Evolutionary conservation across 257 asterid species (phyloP).

Genomic region (Solanum lycopersicoides): DNA sequence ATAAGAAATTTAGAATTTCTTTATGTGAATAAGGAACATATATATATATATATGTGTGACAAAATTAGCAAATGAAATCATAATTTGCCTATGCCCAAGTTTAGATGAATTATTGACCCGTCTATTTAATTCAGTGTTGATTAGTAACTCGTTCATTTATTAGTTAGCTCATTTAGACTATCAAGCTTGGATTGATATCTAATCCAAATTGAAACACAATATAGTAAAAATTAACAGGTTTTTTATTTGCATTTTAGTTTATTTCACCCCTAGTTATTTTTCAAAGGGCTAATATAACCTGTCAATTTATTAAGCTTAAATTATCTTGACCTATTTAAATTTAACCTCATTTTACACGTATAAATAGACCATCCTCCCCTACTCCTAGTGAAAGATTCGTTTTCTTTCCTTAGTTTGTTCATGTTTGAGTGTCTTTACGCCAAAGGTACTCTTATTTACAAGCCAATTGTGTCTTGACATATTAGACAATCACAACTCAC

Average conservation of each 20-base stretch:
- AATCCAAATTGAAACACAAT: not conserved
- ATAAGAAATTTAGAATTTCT: not conserved
- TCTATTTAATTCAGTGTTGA: not conserved
- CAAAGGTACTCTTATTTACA: not conserved
- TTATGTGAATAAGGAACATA: not conserved
- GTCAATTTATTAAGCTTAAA: not conserved
- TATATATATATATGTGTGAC: no score
- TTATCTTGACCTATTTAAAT: not conserved
- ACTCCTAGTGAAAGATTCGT: not conserved
- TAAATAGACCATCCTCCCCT: not conserved
- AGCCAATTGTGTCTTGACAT: not conserved
- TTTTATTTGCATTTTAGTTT: not conserved
- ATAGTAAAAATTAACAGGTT: not conserved
- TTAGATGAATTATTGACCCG: not conserved
- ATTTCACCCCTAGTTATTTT: not conserved
- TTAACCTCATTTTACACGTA: not conserved
- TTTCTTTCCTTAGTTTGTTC: not conserved
- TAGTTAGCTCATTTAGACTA: not conserved
- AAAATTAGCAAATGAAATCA: not conserved
- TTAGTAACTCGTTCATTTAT: not conserved
- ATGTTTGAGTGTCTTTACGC: not conserved
- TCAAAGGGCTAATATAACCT: not conserved
- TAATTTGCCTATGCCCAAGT: not conserved
- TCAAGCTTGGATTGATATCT: not conserved
- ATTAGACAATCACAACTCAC: not conserved